Conservation (phyloP, 140 eudicot species). For the Cichorium intybus region DNA sequence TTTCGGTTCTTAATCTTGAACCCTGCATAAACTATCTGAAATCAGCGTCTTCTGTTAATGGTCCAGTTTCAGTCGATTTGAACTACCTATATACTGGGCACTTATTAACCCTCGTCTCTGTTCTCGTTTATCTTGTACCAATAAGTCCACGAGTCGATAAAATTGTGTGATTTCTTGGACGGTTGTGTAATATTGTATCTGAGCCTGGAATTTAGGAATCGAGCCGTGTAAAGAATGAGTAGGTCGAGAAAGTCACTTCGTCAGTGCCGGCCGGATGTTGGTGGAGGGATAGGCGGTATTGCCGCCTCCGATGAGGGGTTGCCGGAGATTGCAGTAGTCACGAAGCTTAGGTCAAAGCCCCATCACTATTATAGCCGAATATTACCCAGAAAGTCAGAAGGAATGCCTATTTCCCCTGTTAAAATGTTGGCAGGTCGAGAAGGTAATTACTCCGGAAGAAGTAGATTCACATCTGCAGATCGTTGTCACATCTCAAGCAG, state of each 20-base stretch:
- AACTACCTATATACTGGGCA: background rate
- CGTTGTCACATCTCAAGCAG: constrained; percentile 78
- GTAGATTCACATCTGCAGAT: constrained; percentile 78
- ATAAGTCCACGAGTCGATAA: background rate
- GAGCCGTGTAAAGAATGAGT: constrained; percentile 37
- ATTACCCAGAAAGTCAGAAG: constrained; percentile 45
- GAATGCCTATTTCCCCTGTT: constrained; percentile 57
- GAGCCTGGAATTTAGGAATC: background rate
- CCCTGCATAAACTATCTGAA: constrained; percentile 5
- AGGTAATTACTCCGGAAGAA: constrained; percentile 68
- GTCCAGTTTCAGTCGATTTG: background rate
- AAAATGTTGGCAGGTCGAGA: constrained; percentile 80
- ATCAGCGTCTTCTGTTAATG: background rate
- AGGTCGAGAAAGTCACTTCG: constrained; percentile 44
- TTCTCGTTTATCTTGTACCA: background rate
- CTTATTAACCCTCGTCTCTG: no score
- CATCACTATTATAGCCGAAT: constrained; percentile 39
- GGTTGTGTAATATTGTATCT: background rate
- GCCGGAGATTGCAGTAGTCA: constrained; percentile 58
- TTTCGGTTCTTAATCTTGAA: constrained; percentile 17
- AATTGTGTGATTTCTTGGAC: background rate
- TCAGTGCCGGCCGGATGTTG: constrained; percentile 23
- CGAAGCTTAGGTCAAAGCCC: constrained; percentile 65
- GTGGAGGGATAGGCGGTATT: constrained; percentile 22
- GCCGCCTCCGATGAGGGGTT: constrained; percentile 21